Evolutionary conservation across 78 protist genomes (phyloP).

Genomic region (Dictyostelium purpureum): DNA sequence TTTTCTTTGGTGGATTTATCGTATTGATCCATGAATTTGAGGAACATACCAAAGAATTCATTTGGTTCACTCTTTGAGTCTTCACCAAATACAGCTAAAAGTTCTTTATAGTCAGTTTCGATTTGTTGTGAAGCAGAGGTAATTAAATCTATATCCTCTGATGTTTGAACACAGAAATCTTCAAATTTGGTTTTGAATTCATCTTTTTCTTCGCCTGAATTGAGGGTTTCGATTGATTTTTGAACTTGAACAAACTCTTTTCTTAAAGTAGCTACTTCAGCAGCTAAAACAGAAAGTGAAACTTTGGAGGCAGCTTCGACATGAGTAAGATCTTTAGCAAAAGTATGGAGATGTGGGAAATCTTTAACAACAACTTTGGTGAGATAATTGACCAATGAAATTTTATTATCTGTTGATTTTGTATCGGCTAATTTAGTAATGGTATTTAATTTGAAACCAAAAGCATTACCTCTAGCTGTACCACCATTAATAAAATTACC

Average conservation of each 20-base stretch:
- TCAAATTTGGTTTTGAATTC: conserved; percentile 36
- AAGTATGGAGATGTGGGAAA: conserved; percentile 6
- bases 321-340: conserved; percentile 45
- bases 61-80: conserved; percentile 67
- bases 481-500: conserved; percentile 86
- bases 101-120: conserved; percentile 29
- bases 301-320: conserved; percentile 50
- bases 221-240: conserved; percentile 6
- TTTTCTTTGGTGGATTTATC: conserved; percentile 65
- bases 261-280: conserved; percentile 58
- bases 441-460: conserved; percentile 77
- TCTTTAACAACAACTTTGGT: conserved; percentile 51
- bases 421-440: conserved; percentile 82
- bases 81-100: conserved; percentile 42
- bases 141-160: conserved; percentile 53
- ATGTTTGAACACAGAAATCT: conserved; percentile 4
- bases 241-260: conserved; percentile 64
- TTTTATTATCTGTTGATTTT: conserved; percentile 78
- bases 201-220: neutral
- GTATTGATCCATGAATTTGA: conserved; percentile 49
- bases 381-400: conserved; percentile 47
- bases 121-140: conserved; percentile 19
- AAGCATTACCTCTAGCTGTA: conserved; percentile 75
- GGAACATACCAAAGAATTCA: conserved; percentile 62
- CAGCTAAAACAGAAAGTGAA: conserved; percentile 3